These are phyloP conservation scores for Goniomonas avonlea DNA, from an alignment of 78 protist genomes.

Conservation along the genomic window DNA sequence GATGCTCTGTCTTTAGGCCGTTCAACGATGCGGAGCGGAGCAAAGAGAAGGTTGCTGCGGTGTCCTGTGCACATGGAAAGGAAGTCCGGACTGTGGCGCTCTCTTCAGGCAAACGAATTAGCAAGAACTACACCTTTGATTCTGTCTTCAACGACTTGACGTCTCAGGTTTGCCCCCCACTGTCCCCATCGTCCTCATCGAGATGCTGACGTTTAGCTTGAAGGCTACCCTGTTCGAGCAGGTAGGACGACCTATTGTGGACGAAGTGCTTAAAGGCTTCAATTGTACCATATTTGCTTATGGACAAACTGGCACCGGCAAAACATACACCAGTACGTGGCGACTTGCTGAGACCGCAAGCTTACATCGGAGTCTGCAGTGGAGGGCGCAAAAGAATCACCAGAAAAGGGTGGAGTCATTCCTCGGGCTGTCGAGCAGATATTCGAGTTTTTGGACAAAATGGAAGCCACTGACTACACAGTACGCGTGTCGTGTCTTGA, in stretches of 20 bases:
- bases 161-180: neutral
- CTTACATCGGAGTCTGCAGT: too few species aligned
- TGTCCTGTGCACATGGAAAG: too few species aligned
- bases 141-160: neutral
- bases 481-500: constrained; percentile 46
- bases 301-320: constrained; percentile 60
- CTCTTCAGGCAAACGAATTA: neutral
- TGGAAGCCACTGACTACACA: neutral
- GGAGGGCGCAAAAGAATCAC: neutral
- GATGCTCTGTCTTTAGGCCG: too few species aligned
- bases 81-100: too few species aligned
- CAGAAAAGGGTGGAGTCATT: constrained; percentile 30
- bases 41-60: too few species aligned
- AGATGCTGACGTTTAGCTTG: neutral
- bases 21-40: too few species aligned
- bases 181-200: neutral
- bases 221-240: neutral
- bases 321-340: too few species aligned
- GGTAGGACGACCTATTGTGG: constrained; percentile 32
- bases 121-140: neutral
- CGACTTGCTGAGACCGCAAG: too few species aligned
- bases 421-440: constrained; percentile 39
- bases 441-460: constrained; percentile 1
- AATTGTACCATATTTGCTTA: constrained; percentile 59
- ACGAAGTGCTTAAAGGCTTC: constrained; percentile 45